Evolutionary conservation across 805 yeast genomes (phyloP).

Genomic region (Yamadazyma laniorum): DNA sequence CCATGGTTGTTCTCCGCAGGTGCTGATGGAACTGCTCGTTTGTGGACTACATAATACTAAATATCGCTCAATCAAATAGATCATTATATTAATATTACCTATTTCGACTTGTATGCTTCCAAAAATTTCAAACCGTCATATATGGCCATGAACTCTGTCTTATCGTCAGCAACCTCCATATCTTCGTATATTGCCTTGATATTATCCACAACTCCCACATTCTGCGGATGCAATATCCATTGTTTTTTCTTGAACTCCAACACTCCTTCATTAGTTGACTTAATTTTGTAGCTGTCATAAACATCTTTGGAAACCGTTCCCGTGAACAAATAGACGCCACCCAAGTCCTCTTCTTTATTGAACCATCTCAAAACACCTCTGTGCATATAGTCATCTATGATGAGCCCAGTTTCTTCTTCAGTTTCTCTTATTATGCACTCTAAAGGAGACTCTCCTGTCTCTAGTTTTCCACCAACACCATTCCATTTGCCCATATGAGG

Average conservation of each 20-base stretch:
- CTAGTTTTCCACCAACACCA: slow-evolving; percentile 46
- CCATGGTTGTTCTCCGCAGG: slow-evolving; percentile 98
- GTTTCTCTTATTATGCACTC: slow-evolving; percentile 44
- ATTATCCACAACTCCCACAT: slow-evolving; percentile 42
- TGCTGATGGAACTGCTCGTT: slow-evolving; percentile 92
- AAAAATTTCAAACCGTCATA: slow-evolving; percentile 16
- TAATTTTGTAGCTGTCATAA: slow-evolving; percentile 19
- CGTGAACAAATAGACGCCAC: slow-evolving; percentile 41
- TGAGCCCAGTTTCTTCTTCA: slow-evolving; percentile 40
- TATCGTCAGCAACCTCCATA: slow-evolving; percentile 24
- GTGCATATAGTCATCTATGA: slow-evolving; percentile 23
- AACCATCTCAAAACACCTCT: slow-evolving; percentile 40
- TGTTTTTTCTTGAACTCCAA: slow-evolving; percentile 40
- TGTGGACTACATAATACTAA: slow-evolving; percentile 78
- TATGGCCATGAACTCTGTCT: slow-evolving; percentile 23
- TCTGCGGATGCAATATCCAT: slow-evolving; percentile 36
- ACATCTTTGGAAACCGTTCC: slow-evolving; percentile 28
- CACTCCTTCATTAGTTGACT: slow-evolving; percentile 37
- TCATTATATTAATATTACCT: not conserved
- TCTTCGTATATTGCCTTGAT: slow-evolving; percentile 22
- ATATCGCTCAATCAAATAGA: not conserved
- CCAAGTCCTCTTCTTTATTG: slow-evolving; percentile 21
- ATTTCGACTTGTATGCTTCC: slow-evolving; percentile 5
- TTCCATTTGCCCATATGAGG: slow-evolving; percentile 52
- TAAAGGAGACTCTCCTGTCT: slow-evolving; percentile 31